These are phyloP conservation scores for Sporothrix schenckii DNA, from an alignment of 2,329 filamentous ascomycete species.

Conservation along the genomic window DNA sequence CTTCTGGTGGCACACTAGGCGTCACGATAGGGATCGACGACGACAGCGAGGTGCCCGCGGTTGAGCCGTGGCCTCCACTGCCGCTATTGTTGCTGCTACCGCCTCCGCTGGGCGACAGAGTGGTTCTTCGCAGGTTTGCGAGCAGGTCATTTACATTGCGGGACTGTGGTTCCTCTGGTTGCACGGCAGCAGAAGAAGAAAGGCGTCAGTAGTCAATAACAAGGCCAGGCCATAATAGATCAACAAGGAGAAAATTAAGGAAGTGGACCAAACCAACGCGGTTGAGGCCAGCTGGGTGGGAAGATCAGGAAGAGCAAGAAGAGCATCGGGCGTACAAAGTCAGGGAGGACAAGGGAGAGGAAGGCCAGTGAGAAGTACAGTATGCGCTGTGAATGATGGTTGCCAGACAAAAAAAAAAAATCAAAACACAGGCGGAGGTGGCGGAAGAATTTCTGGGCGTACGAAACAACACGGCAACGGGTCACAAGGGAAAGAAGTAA, in stretches of 20 bases:
- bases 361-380: neutral
- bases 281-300: neutral
- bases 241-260: neutral
- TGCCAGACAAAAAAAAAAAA: neutral
- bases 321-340: slow-evolving; percentile 9
- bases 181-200: slow-evolving; percentile 6
- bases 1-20: slow-evolving; percentile 62
- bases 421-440: slow-evolving; percentile 23
- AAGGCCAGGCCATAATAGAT: neutral
- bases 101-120: slow-evolving; percentile 39
- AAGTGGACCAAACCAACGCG: neutral
- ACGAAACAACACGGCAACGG: slow-evolving; percentile 2
- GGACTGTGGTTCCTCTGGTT: slow-evolving; percentile 34
- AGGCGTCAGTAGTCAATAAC: slow-evolving; percentile 7
- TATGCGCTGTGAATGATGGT: neutral
- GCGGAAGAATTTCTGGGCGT: slow-evolving; percentile 7
- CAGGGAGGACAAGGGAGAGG: neutral
- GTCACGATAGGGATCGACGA: slow-evolving; percentile 33
- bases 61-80: neutral
- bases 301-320: neutral
- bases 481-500: slow-evolving; percentile 16
- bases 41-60: neutral
- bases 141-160: slow-evolving; percentile 64
- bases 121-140: slow-evolving; percentile 57
- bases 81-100: slow-evolving; percentile 9